Evolutionary conservation across 768 basidiomycete genomes (phyloP), one percentile per base, ranked within the genome.

Genomic region (Pleurotus djamor): DNA sequence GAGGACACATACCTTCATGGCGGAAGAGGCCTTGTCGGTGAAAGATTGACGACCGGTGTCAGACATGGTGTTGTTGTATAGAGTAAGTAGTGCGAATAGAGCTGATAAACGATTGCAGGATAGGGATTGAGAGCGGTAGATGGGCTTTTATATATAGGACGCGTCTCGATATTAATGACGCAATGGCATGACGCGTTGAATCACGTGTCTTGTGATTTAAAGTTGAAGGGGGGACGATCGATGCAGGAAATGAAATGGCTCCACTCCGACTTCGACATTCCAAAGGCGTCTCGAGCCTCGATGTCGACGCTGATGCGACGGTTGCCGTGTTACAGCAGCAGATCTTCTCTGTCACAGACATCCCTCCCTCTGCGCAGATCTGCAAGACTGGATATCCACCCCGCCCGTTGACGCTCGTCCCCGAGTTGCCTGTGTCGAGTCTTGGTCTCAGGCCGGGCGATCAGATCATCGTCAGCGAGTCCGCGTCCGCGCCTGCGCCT

Each of bases 361-460:
- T 98, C 49, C 77, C 83, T 4, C 86, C 92, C 0, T 85, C 84
- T 3, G 83, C 83, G 36, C 96, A 96, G 77, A 87, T 87, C 61
- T 72, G 96, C 94, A 92, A 87, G 74, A 77, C 83, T 13, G 94
- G 95, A 41, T 98, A 96, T 70, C 95, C 95, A 3, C 95, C 94
- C 0, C 83, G 80, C 45, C 65, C 84, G 1, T 79, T 97, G 44
- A 86, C 87, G 4, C 73, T 91, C 38, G 76, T 91, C 35, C 88
- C 91, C 3, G 86, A 89, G 61, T 80, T 92, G 21, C 86, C 92
- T 0, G 62, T 96, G 37, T 80, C 88, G 0, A 88, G 89, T 37
- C 81, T 98, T 33, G 92, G 91, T 12, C 78, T 98, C 34, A 79
- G 82, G 59, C 69, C 76, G 13, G 92, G 94, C 2, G 96, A 98